Percentiles rank a stretch among this genome's conserved stretches.
These are phyloP conservation scores for Sabuloglossum arenarium DNA, from an alignment of 495 filamentous ascomycete species.

Conservation along the genomic window DNA sequence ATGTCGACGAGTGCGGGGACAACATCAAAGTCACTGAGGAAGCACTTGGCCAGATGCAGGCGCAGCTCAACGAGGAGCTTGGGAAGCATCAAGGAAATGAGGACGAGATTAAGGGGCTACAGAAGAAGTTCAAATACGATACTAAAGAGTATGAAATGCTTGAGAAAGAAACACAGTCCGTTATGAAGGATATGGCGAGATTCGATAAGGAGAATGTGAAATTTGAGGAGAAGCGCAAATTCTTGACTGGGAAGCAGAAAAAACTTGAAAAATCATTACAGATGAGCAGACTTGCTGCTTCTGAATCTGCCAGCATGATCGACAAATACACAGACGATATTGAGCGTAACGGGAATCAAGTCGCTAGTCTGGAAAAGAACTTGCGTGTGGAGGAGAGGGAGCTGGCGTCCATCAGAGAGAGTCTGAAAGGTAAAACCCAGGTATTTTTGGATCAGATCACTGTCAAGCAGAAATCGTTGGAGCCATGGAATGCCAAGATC, in stretches of 20 bases:
- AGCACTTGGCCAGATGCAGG: constrained; percentile 74
- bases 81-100: constrained; percentile 86
- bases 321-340: constrained; percentile 61
- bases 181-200: constrained; percentile 74
- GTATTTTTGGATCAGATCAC: constrained; percentile 82
- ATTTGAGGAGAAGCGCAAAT: constrained; percentile 93
- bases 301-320: constrained; percentile 55
- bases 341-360: constrained; percentile 48
- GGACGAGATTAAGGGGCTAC: constrained; percentile 71
- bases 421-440: constrained; percentile 86
- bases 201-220: constrained; percentile 93
- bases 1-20: constrained; percentile 66
- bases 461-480: constrained; percentile 76
- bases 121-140: constrained; percentile 65
- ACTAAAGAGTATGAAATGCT: constrained; percentile 61
- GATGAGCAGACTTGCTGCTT: constrained; percentile 41
- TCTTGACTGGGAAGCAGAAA: constrained; percentile 70
- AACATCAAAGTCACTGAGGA: constrained; percentile 82
- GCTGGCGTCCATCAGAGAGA: constrained; percentile 56
- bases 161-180: constrained; percentile 58
- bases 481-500: constrained; percentile 93
- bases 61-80: constrained; percentile 65
- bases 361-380: constrained; percentile 45
- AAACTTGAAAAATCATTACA: constrained; percentile 82
- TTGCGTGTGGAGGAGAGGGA: constrained; percentile 67